Conservation (phyloP, 2,329 filamentous ascomycete species). For the Apiospora aurea region DNA sequence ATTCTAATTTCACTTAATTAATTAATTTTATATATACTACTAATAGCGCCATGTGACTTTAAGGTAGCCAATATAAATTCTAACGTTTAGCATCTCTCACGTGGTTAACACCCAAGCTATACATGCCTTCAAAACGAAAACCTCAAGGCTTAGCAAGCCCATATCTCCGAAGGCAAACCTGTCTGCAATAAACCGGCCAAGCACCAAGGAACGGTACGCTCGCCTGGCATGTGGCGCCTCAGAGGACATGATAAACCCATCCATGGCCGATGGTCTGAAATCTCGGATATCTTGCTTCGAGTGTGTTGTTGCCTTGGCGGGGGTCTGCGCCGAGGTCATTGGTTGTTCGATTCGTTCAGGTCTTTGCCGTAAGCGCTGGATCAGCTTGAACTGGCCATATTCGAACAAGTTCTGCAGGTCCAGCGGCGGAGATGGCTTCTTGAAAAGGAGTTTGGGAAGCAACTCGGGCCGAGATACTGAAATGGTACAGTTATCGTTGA, state of each 20-base stretch:
- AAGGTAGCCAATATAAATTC: background rate
- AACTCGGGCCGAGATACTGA: slow-evolving; percentile 62
- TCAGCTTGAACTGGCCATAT: slow-evolving; percentile 51
- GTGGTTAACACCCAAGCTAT: slow-evolving; percentile 41
- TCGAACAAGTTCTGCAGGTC: slow-evolving; percentile 46
- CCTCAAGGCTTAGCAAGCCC: slow-evolving; percentile 42
- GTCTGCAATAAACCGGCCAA: slow-evolving; percentile 54
- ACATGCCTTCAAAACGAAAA: slow-evolving; percentile 42
- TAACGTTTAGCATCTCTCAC: background rate
- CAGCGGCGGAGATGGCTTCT: slow-evolving; percentile 46
- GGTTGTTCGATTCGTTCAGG: slow-evolving; percentile 51
- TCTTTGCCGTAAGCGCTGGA: slow-evolving; percentile 51
- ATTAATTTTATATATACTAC: too few species aligned
- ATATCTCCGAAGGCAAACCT: slow-evolving; percentile 47
- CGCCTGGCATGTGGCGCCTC: slow-evolving; percentile 38
- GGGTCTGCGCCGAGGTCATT: slow-evolving; percentile 46
- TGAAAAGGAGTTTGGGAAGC: slow-evolving; percentile 54
- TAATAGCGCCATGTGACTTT: too few species aligned
- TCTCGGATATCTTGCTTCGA: slow-evolving; percentile 50
- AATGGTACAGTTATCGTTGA: slow-evolving; percentile 65
- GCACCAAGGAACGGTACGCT: slow-evolving; percentile 47
- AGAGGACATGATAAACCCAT: slow-evolving; percentile 53
- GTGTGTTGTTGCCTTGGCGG: slow-evolving; percentile 21
- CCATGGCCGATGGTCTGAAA: slow-evolving; percentile 59
- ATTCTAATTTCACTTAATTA: too few species aligned